Base-by-base conservation (phyloP, 1,284 basidiomycete species). In the Leccinum fallax region DNA sequence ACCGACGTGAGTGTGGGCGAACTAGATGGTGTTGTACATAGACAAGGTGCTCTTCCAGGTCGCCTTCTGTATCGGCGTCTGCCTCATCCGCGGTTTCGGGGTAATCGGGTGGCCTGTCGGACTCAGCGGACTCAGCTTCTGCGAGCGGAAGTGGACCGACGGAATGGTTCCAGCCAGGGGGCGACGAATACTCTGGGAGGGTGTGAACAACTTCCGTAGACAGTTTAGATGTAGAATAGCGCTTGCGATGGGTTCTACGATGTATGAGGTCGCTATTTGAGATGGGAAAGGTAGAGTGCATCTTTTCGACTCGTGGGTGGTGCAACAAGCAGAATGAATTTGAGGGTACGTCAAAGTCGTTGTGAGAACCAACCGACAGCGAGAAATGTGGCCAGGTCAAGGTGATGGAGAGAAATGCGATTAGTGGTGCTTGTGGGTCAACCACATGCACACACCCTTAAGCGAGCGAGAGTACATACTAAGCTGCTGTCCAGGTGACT, bases 41-140 rank as follows among this genome's bases (percentile, higher is more conserved):
- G 57, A 75, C 62, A 32, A 65, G 32, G 43, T 66, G 30, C 38
- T 59, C 66, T 52, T 61, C 65, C 53, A 62, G 60, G 10, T 74
- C 71, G 3, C 21, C 73, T 61, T 85, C 83, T 3, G 85, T 84
- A 69, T 92, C 89, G 55, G 84, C 85, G 80, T 92, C 89, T 19
- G 82, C 88, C 69, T 91, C 89, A 70, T 90, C 86, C 64, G 88
- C 86, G 63, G 87, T 88, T 67, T 89, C 86, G 56, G 87, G 82
- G 68, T 92, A 92, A 70, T 90, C 87, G 40, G 90, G 89, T 4
- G 90, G 90, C 53, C 77, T 80, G 71, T 90, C 87, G 28, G 78
- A 69, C 53, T 79, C 75, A 21, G 78, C 87, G 28, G 78, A 69
- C 53, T 79, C 75, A 21, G 78, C 77, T 53, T 53, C 74, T 32